Evolutionary conservation across 352 stramenopile genomes (phyloP).

Genomic region (Globisporangium nagaii): DNA sequence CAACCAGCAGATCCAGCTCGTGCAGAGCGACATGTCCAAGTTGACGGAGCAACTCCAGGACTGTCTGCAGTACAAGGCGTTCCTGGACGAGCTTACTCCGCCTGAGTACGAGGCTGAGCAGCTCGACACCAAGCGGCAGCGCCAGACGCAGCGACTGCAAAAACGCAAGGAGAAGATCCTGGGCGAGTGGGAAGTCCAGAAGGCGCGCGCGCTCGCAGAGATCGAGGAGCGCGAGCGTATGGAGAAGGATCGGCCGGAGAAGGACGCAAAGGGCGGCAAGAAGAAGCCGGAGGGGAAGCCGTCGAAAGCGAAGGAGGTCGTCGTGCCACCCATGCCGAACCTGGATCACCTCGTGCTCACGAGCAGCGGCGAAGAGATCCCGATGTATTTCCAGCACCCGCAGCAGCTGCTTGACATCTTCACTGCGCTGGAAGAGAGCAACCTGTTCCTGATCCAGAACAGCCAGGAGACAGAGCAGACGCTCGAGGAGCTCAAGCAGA

Average conservation of each 20-base stretch:
- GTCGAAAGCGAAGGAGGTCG: slow-evolving; percentile 32
- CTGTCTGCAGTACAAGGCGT: slow-evolving; percentile 92
- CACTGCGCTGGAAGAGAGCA: slow-evolving; percentile 91
- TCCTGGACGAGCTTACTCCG: slow-evolving; percentile 90
- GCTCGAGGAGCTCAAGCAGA: slow-evolving; percentile 92
- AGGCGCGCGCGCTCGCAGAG: slow-evolving; percentile 43
- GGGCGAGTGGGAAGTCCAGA: slow-evolving; percentile 61
- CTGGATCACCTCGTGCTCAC: slow-evolving; percentile 54
- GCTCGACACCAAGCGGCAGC: slow-evolving; percentile 56
- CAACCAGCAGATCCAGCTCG: slow-evolving; percentile 93
- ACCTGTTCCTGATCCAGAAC: slow-evolving; percentile 96
- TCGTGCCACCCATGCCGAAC: slow-evolving; percentile 59
- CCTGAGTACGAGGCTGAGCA: slow-evolving; percentile 85
- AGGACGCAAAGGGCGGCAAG: slow-evolving; percentile 38
- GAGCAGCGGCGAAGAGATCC: slow-evolving; percentile 87
- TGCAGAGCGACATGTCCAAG: slow-evolving; percentile 94
- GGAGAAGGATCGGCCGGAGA: slow-evolving; percentile 57
- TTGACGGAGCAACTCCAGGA: slow-evolving; percentile 92
- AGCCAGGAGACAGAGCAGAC: slow-evolving; percentile 94
- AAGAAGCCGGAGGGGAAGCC: slow-evolving; percentile 49
- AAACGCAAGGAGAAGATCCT: slow-evolving; percentile 69
- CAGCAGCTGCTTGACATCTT: slow-evolving; percentile 94
- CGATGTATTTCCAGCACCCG: slow-evolving; percentile 94
- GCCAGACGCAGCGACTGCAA: slow-evolving; percentile 55
- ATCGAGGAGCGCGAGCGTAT: slow-evolving; percentile 58